Evolutionary conservation across 768 basidiomycete genomes (phyloP), one percentile per base, ranked within the genome.

Genomic region (Leucocoprinus leucothites): DNA sequence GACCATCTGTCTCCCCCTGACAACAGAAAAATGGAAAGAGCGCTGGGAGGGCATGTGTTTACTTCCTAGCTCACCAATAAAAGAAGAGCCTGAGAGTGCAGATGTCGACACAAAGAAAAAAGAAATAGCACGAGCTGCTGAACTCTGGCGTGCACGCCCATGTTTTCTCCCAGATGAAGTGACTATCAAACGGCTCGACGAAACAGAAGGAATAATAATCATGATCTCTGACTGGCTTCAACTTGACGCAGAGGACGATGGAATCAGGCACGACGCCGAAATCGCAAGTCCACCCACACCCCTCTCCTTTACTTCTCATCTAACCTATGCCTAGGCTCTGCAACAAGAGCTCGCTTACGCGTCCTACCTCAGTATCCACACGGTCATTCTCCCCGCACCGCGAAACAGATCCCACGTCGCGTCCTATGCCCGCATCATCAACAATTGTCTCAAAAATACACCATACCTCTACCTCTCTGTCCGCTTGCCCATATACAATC

Each of bases 161-260:
- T 84, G 77, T 36, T 95, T 98, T 68, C 67, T 80, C 63, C 72
- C 78, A 36, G 89, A 89, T 56, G 97, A 99, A 71, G 87, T 98
- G 53, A 96, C 90, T 51, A 82, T 97, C 53, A 91, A 91, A 14
- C 76, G 89, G 59, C 77, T 96, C n/a, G 91, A 91, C 68, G 89
- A 93, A 63, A 82, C 85, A 9, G 85, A 88, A 57, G 78, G 78
- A 24, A 73, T 89, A 35, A 83, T 91, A 13, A 87, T 78, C 3
- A 81, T 97, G 67, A 78, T 90, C 7, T 94, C 94, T 1, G 91
- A 95, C 53, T 99, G 97, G 97, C 78, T 99, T 2, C 93, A 97
- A 68, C 77, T 99, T 36, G 97, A 99, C 71, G 87, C 92, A 7
- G 74, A 82, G 0, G 94, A 98, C 69, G 92, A 94, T 63, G 93